A percentile compares a stretch with the other conserved stretches of the same genome.
These are phyloP conservation scores for Sporisorium iseilematis-ciliati DNA, from an alignment of 1,284 basidiomycete genomes.

Conservation along the genomic window DNA sequence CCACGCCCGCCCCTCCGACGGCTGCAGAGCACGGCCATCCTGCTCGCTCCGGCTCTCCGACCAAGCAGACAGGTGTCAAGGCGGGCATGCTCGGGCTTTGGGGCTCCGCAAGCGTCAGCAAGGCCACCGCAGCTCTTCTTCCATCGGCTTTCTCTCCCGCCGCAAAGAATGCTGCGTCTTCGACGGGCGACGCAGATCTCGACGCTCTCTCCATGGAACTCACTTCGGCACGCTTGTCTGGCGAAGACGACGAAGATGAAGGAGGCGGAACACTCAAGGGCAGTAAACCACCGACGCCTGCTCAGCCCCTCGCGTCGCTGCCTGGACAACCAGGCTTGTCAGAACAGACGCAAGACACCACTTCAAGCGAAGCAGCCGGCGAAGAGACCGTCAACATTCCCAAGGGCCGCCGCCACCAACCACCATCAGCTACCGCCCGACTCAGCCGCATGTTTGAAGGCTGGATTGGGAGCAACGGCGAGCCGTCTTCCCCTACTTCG, in stretches of 20 bases:
- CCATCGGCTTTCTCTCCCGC: constrained; percentile 19
- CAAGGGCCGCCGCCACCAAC: constrained; percentile 35
- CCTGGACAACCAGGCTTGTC: background rate
- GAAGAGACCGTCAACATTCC: constrained; percentile 25
- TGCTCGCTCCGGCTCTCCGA: constrained; percentile 20
- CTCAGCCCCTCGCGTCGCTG: constrained; percentile 4
- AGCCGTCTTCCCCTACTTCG: constrained; percentile 34
- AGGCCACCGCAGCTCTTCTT: constrained; percentile 40
- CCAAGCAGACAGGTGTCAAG: constrained; percentile 20
- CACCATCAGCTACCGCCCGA: constrained; percentile 50
- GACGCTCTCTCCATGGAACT: constrained; percentile 45
- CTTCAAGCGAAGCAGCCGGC: background rate
- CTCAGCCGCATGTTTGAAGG: constrained; percentile 63
- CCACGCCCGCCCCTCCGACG: constrained; percentile 3
- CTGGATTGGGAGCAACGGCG: constrained; percentile 48
- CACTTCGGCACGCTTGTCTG: constrained; percentile 17
- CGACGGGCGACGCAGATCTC: constrained; percentile 48
- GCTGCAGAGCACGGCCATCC: constrained; percentile 7
- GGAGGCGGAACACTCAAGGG: constrained; percentile 44
- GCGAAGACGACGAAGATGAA: constrained; percentile 35
- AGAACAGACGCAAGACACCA: constrained; percentile 1
- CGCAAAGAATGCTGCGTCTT: constrained; percentile 10
- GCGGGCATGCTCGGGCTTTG: constrained; percentile 52
- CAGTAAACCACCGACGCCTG: constrained; percentile 30
- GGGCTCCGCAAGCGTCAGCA: constrained; percentile 45